Conservation (phyloP, 352 stramenopile species). For the Phytophthora megakarya region DNA sequence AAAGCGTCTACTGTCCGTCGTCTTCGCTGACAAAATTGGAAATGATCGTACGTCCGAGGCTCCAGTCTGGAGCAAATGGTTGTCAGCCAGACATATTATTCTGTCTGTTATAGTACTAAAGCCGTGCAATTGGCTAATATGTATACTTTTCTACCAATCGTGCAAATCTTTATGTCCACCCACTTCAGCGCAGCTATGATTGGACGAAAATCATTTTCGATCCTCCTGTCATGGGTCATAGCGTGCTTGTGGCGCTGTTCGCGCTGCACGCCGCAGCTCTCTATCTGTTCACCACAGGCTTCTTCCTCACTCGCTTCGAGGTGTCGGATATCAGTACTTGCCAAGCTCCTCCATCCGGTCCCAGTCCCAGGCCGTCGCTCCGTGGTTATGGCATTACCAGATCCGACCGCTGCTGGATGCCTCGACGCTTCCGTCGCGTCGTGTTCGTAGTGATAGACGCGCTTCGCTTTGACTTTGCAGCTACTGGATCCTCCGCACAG, state of each 20-base stretch:
- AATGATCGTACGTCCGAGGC: slow-evolving; percentile 1
- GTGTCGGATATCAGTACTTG: slow-evolving; percentile 74
- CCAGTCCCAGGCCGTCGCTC: neutral
- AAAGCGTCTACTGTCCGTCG: neutral
- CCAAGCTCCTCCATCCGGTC: slow-evolving; percentile 30
- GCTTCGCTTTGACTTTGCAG: slow-evolving; percentile 96
- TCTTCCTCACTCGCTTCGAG: slow-evolving; percentile 91
- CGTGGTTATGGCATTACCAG: slow-evolving; percentile 9
- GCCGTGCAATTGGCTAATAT: neutral
- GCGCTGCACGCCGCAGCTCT: slow-evolving; percentile 57
- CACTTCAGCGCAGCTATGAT: slow-evolving; percentile 15
- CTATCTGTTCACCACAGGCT: slow-evolving; percentile 85
- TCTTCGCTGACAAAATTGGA: slow-evolving; percentile 22
- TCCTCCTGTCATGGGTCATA: slow-evolving; percentile 27
- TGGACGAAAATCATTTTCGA: slow-evolving; percentile 21
- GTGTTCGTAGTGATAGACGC: slow-evolving; percentile 97
- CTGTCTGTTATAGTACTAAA: neutral
- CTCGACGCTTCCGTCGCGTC: slow-evolving; percentile 76
- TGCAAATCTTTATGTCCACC: slow-evolving; percentile 9
- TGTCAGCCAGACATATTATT: neutral
- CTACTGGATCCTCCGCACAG: slow-evolving; percentile 2
- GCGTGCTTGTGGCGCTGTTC: slow-evolving; percentile 43
- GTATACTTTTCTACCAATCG: neutral
- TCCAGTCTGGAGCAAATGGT: neutral
- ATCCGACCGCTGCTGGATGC: slow-evolving; percentile 67